Percentiles rank a stretch among this genome's conserved stretches.
Conservation (phyloP, 2,329 filamentous ascomycete species). For the Fusarium albosuccineum region DNA sequence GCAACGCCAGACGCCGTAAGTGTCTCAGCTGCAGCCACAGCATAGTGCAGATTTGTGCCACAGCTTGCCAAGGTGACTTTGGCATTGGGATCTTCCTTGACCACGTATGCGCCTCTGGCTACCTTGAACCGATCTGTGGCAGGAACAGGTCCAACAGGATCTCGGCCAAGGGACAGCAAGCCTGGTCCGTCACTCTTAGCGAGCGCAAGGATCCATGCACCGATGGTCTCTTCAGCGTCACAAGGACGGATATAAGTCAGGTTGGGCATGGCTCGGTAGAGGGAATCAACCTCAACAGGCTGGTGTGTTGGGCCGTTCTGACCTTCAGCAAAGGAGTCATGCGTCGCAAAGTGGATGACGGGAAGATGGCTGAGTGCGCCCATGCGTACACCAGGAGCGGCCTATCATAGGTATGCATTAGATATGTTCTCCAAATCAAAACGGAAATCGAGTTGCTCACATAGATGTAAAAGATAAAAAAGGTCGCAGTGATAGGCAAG, state of each 20-base stretch:
- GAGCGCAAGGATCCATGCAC: background rate
- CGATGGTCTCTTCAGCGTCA: background rate
- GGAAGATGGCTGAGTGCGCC: conserved; percentile 66
- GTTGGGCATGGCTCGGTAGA: conserved; percentile 54
- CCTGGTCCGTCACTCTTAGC: too few relatives aligned
- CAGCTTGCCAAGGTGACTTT: conserved; percentile 47
- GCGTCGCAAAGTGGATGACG: conserved; percentile 69
- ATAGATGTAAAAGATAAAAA: conserved; percentile 70
- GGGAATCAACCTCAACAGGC: conserved; percentile 65
- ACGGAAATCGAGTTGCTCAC: background rate
- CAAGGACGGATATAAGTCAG: background rate
- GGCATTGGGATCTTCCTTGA: conserved; percentile 45
- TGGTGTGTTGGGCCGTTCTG: conserved; percentile 72
- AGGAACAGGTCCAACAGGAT: background rate
- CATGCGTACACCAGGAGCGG: conserved; percentile 56
- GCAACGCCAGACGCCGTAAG: conserved; percentile 52
- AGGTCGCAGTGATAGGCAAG: conserved; percentile 66
- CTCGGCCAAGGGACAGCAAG: too few relatives aligned
- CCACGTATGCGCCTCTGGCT: conserved; percentile 50
- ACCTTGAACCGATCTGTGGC: conserved; percentile 46
- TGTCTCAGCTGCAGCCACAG: conserved; percentile 53
- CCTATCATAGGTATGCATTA: conserved; percentile 64
- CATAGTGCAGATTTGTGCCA: conserved; percentile 51
- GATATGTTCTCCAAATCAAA: background rate
- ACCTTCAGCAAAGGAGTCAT: conserved; percentile 58